Base-by-base conservation (phyloP, 768 basidiomycete species). In the Mycena vitilis region DNA sequence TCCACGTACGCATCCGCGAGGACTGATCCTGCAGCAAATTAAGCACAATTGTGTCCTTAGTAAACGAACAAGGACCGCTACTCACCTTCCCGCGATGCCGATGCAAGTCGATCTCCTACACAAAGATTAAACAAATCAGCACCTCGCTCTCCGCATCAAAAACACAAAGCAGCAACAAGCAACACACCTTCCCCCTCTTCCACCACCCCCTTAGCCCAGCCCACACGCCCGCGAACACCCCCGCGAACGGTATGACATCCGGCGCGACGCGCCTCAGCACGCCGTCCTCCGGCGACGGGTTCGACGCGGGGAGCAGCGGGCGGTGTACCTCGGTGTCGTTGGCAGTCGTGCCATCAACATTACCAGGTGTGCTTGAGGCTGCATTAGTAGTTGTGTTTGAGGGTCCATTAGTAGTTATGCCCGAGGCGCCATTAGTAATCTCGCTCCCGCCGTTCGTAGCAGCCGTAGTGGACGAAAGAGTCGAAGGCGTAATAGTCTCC, bases 191-290 rank as follows among this genome's bases (percentile, higher is more conserved):
- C 40, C 15, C 15, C 10, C 40, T 40, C 47, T 62, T 45, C 25
- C 79, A 65, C 66, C 64, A 71, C 18, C 54, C 59, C 44, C 62
- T 63, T 10, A 82, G 8, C 15, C 68, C 59, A 7, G 66, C 53
- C 15, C 76, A 72, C 30, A 30, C 30, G 3, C 30, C 30, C 30
- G 30, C 30, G 15, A 40, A 40, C 20, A 79, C 37, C 10, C 78
- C 74, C 23, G 79, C 77, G 61, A 85, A 84, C 4, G 83, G 82
- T n/a, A 85, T 81, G 8, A 84, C 72, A 61, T 83, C 80, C 4
- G 71, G 66, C 25, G 51, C 13, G 49, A 71, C 63, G 34, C 60
- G 66, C 20, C 74, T 63, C 5, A 81, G 78, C 13, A 82, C 75
- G 44, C 76, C 79, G 52, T 72, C 75, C 60, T 81, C 68, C 11